A percentile compares a stretch with the other conserved stretches of the same genome.
Conservation (phyloP, 306 rosid species). For the Dalbergia cochinchinensis region DNA sequence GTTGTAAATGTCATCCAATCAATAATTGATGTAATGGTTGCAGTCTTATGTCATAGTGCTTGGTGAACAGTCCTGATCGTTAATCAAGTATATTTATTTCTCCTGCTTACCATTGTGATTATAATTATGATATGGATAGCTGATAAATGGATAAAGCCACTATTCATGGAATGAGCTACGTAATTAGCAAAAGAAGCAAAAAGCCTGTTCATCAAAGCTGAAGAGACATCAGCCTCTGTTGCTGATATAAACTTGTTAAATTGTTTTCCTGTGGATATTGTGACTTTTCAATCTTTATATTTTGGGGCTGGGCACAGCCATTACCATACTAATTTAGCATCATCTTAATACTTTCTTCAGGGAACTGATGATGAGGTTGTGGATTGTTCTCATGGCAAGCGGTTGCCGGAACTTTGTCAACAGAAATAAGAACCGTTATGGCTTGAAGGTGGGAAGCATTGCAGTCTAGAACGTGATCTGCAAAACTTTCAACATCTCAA, state of each 20-base stretch:
- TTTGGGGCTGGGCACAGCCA: too few species aligned
- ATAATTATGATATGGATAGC: conserved; percentile 16
- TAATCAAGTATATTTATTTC: conserved; percentile 21
- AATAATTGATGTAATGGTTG: neutral
- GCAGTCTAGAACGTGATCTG: conserved; percentile 83
- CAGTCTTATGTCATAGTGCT: neutral
- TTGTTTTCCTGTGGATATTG: too few species aligned
- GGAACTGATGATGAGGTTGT: conserved; percentile 93
- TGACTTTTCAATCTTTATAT: too few species aligned
- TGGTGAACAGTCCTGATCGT: neutral
- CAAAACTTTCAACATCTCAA: conserved; percentile 76
- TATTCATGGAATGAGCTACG: neutral
- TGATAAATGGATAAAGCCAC: neutral
- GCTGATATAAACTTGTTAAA: neutral
- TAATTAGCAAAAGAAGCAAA: neutral
- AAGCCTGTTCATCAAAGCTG: conserved; percentile 28
- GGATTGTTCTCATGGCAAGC: conserved; percentile 90
- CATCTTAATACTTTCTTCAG: conserved; percentile 47
- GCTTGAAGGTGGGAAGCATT: conserved; percentile 91
- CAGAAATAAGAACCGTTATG: conserved; percentile 92
- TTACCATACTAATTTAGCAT: too few species aligned
- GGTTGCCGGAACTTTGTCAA: conserved; percentile 82
- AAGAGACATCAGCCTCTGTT: conserved; percentile 5
- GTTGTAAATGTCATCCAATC: conserved; percentile 1
- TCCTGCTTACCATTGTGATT: neutral